Evolutionary conservation across 345 rosid species (phyloP), one percentile per base, ranked within the genome.

Genomic region (Diplotaxis tenuifolia): DNA sequence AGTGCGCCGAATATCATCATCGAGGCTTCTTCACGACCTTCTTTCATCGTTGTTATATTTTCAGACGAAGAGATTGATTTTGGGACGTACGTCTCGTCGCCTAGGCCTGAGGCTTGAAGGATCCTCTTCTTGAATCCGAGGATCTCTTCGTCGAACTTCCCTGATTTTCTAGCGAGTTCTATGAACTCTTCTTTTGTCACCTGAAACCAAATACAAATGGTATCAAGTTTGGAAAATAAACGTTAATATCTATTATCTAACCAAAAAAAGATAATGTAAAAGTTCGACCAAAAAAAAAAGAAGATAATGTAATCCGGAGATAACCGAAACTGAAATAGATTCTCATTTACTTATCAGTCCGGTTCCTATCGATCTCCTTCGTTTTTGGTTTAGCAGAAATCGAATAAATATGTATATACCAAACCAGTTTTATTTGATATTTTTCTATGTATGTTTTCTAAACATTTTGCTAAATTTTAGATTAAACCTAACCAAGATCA

Each of bases 51-150:
- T 4, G 86, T 58, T 65, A 83, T 80, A 65, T 85, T 95, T 52
- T 82, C 89, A 0, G 78, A 25, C 0, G 87, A 81, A 61, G 81
- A 81, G 3, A 95, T 68, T 1, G 86, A 78, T 64, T 87, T 86
- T 1, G 96, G 97, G 18, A 92, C 74, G 79, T 86, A 95, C 9
- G 96, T 92, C 45, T 90, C 92, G 32, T 92, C 92, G 4, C 97
- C 97, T 6, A 92, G 74, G 9, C 99, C 99, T 20, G 99, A 95
- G 54, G 91, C 68, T 34, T 86, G 71, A 28, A 95, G 57, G 59
- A 90, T 87, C 79, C 92, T 78, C 72, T 67, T 84, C 68, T 88
- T 93, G 80, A 92, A 95, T 19, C 80, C 80, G 4, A 92, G 66
- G 28, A 78, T 85, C 10, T 75, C 82, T 62, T 88, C 93, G 20